Evolutionary conservation across 129 eudicot genomes (phyloP).

Genomic region (Flaveria ramosissima): DNA sequence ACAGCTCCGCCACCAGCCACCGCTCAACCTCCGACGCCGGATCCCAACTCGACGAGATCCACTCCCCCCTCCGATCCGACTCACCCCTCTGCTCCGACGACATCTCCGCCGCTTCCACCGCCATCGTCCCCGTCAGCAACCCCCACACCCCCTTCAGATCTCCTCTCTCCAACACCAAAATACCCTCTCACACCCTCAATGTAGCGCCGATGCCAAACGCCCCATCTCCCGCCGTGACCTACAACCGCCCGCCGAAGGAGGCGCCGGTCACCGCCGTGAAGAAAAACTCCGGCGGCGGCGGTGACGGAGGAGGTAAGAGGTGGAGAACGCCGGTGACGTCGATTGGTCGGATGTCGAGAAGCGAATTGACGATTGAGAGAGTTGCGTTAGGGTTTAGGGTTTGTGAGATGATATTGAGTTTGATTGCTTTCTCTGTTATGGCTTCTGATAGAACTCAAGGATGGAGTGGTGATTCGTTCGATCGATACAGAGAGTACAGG

Average conservation of each 20-base stretch:
- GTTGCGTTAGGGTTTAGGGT: constrained; percentile 68
- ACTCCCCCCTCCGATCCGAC: constrained; percentile 75
- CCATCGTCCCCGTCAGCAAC: constrained; percentile 23
- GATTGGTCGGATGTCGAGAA: constrained; percentile 44
- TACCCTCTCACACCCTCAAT: constrained; percentile 34
- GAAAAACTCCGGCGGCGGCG: constrained; percentile 16
- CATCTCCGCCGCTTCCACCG: constrained; percentile 37
- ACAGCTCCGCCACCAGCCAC: constrained; percentile 46
- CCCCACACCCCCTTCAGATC: constrained; percentile 54
- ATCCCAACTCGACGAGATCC: constrained; percentile 60
- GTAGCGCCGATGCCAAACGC: constrained; percentile 33
- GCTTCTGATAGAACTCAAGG: constrained; percentile 91
- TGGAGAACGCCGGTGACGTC: constrained; percentile 49
- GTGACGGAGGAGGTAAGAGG: constrained; percentile 37
- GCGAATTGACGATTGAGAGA: constrained; percentile 41
- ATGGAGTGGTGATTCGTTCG: constrained; percentile 96
- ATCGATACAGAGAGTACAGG: constrained; percentile 92
- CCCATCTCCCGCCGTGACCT: constrained; percentile 32
- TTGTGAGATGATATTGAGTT: constrained; percentile 51
- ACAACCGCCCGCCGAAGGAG: constrained; percentile 44
- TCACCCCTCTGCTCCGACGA: constrained; percentile 63
- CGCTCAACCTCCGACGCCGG: constrained; percentile 73
- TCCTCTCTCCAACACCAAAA: constrained; percentile 44
- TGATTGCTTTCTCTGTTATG: constrained; percentile 83
- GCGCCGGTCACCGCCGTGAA: constrained; percentile 26